A percentile compares a stretch with the other conserved stretches of the same genome.
Conservation (phyloP, 169 alveolate genomes). For the Cryptosporidium felis region DNA sequence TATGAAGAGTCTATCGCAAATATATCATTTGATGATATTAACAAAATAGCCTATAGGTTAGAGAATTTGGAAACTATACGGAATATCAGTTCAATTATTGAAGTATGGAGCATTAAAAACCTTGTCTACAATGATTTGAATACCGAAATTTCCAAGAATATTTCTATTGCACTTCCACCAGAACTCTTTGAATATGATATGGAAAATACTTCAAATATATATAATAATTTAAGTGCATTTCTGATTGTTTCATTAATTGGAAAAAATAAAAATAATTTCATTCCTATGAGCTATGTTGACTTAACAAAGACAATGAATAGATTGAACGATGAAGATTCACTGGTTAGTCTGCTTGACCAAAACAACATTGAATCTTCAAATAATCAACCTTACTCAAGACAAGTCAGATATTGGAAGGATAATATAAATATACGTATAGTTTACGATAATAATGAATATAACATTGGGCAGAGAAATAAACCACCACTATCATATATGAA, state of each 20-base stretch:
- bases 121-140: slow-evolving; percentile 1
- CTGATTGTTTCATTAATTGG: slow-evolving; percentile 26
- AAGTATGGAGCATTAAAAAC: slow-evolving; percentile 26
- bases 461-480: slow-evolving; percentile 69
- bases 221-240: slow-evolving; percentile 12
- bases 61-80: slow-evolving; percentile 49
- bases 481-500: slow-evolving; percentile 76
- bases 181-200: slow-evolving; percentile 29
- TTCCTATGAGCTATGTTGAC: slow-evolving; percentile 22
- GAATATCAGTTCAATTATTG: slow-evolving; percentile 34
- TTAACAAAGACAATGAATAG: slow-evolving; percentile 40
- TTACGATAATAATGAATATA: slow-evolving; percentile 71
- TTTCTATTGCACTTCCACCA: slow-evolving; percentile 2
- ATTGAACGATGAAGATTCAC: slow-evolving; percentile 71
- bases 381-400: slow-evolving; percentile 25
- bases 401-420: slow-evolving; percentile 74
- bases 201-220: background rate
- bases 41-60: slow-evolving; percentile 64
- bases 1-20: slow-evolving; percentile 72
- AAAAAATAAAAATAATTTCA: slow-evolving; percentile 4
- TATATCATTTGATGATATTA: slow-evolving; percentile 63
- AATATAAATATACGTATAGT: slow-evolving; percentile 74
- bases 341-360: slow-evolving; percentile 69
- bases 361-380: slow-evolving; percentile 29
- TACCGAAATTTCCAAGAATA: slow-evolving; percentile 13